Percentiles rank a stretch among this genome's conserved stretches.
Conservation (phyloP, 148 eudicot genomes). For the Vaccinium vitisidaea region DNA sequence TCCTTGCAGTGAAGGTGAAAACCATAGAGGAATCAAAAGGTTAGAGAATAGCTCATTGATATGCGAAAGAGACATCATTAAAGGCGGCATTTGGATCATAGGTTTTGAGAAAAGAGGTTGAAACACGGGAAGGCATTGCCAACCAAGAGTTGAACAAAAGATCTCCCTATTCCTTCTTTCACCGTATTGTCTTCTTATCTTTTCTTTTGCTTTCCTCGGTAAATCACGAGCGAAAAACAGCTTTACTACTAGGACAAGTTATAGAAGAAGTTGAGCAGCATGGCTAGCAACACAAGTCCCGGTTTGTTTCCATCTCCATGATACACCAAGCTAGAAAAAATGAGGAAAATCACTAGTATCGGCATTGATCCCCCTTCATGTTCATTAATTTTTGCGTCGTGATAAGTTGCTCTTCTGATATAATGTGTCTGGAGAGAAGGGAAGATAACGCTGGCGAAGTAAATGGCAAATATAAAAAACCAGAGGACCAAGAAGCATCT, state of each 20-base stretch:
- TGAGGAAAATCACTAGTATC: conserved; percentile 13
- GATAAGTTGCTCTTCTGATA: not conserved
- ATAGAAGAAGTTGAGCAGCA: conserved; percentile 14
- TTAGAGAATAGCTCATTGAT: not conserved
- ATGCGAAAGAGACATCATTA: not conserved
- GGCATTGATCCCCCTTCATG: conserved; percentile 22
- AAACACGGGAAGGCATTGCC: not conserved
- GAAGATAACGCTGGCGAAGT: not conserved
- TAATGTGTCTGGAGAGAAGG: not conserved
- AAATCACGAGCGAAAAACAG: not conserved
- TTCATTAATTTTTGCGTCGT: conserved; percentile 10
- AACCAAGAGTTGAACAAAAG: not conserved
- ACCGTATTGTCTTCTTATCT: not conserved
- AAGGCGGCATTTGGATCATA: no score
- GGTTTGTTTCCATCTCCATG: conserved; percentile 17
- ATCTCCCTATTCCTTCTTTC: not conserved
- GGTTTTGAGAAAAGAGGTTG: not conserved
- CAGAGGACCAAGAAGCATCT: conserved; percentile 32
- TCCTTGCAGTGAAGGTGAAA: no score
- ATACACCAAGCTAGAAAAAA: conserved; percentile 11
- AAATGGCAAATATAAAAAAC: conserved; percentile 24
- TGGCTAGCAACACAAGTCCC: conserved; percentile 5
- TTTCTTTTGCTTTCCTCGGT: not conserved
- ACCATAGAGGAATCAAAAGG: not conserved
- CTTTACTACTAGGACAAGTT: not conserved